Base-by-base conservation (phyloP, 2,329 filamentous ascomycete species). In the Hymenoscyphus repandus region DNA sequence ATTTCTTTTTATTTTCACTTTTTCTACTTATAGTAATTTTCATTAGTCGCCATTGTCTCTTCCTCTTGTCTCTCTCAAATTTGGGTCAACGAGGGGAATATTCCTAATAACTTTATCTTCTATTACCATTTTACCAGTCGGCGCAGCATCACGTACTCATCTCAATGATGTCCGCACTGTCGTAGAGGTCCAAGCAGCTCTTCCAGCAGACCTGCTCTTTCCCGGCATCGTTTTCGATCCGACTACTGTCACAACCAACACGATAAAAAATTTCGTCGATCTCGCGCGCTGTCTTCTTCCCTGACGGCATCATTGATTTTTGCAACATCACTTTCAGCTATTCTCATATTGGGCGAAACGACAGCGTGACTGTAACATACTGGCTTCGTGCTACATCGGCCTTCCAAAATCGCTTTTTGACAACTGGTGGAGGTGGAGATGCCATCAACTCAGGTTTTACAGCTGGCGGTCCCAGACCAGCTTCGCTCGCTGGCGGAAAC, bases 281-380 rank as follows among this genome's bases (percentile, higher is more conserved):
- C 40, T 60, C 52, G 20, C 54, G 50, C 38, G 37, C 58, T 9
- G 56, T 60, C 62, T 64, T 61, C 48, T 69, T 51, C 49, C 64
- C 62, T 12, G 64, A 64, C 51, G 65, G 47, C 17, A 65, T 53
- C 34, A 67, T 65, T 55, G 66, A 58, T 61, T 75, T 72, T 56
- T 76, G 74, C 60, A 74, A 75, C 47, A 67, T 75, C 31, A 73
- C 70, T 4, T 69, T 76, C 43, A 66, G 68, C 22, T 76, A 75
- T 56, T 67, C 69, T 2, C 74, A 76, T 47, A 62, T 68, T 31
- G 73, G 72, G n/a, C 47, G 58, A 11, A 59, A 60, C 3, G 68
- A 71, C 49, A 49, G 52, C 3, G 69, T 73, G 1, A 59, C 65
- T 33, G 58, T 74, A 4, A 62, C 64, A 22, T 71, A 70, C 58